phyloP scores from a whole-genome alignment of 208 protist species.

The Phytomonas sp. region DNA sequence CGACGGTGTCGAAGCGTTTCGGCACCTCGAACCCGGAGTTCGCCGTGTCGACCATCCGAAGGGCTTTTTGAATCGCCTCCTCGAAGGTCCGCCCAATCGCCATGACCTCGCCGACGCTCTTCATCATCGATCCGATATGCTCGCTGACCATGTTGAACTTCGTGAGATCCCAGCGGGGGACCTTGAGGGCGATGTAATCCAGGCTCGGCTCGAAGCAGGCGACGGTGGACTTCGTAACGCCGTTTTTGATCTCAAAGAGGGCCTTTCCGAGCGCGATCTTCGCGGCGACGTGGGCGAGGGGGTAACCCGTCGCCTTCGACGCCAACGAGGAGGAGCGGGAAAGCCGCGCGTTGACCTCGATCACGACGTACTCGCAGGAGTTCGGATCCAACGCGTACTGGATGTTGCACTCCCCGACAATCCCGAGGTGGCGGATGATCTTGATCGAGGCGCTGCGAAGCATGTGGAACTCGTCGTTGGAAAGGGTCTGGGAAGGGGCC shows the following conservation, averaged over 20 bases:
- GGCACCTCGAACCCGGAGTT: conserved; percentile 84
- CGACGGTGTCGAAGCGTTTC: conserved; percentile 27
- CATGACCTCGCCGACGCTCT: conserved; percentile 98
- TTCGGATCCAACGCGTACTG: conserved; percentile 97
- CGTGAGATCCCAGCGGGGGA: conserved; percentile 93
- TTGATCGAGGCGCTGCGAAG: conserved; percentile 92
- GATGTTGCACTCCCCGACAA: conserved; percentile 99
- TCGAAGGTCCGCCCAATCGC: conserved; percentile 97
- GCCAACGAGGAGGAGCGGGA: conserved; percentile 95
- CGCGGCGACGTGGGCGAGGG: conserved; percentile 96
- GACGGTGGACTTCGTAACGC: conserved; percentile 91
- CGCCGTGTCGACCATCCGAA: conserved; percentile 93
- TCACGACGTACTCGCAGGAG: conserved; percentile 96
- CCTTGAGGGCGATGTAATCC: conserved; percentile 97
- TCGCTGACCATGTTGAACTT: conserved; percentile 95
- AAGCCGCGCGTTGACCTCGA: conserved; percentile 98
- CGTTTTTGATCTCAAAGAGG: conserved; percentile 90
- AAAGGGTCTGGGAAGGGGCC: conserved; percentile 96
- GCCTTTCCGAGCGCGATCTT: conserved; percentile 95
- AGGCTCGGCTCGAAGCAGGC: conserved; percentile 97
- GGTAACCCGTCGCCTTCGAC: conserved; percentile 98
- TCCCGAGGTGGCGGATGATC: conserved; percentile 94
- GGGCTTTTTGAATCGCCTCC: conserved; percentile 96
- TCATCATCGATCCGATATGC: conserved; percentile 94
- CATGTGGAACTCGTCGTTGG: conserved; percentile 97